Evolutionary conservation across 805 yeast genomes (phyloP).

Genomic region (Lipomyces anomalus): DNA sequence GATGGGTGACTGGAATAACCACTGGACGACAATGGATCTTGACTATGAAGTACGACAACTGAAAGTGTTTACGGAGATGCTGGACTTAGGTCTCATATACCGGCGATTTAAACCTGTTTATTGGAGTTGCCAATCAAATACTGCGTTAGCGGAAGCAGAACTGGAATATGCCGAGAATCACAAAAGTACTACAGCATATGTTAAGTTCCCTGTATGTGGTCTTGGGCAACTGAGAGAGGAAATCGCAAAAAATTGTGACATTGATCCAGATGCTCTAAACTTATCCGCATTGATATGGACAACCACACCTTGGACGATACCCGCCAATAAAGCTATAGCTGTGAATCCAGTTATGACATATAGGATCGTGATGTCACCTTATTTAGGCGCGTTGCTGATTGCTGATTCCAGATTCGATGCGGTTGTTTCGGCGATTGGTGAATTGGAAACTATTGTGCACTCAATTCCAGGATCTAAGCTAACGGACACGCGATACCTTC

Average conservation of each 20-base stretch:
- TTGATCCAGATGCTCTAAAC: slow-evolving; percentile 17
- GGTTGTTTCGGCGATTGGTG: slow-evolving; percentile 29
- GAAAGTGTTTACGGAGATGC: slow-evolving; percentile 57
- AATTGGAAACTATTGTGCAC: slow-evolving; percentile 12
- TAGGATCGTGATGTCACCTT: slow-evolving; percentile 39
- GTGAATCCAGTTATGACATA: slow-evolving; percentile 56
- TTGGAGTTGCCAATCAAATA: slow-evolving; percentile 92
- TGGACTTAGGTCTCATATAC: slow-evolving; percentile 60
- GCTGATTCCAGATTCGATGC: slow-evolving; percentile 45
- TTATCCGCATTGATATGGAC: slow-evolving; percentile 67
- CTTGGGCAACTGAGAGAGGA: neutral
- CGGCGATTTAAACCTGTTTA: slow-evolving; percentile 92
- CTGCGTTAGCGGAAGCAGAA: slow-evolving; percentile 96
- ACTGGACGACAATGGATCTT: slow-evolving; percentile 67
- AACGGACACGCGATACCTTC: slow-evolving; percentile 43
- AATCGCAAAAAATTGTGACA: neutral
- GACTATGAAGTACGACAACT: slow-evolving; percentile 73
- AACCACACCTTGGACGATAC: slow-evolving; percentile 96
- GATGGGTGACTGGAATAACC: slow-evolving; percentile 72
- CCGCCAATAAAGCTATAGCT: slow-evolving; percentile 79
- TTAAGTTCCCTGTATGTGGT: slow-evolving; percentile 54
- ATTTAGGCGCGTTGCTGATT: slow-evolving; percentile 49
- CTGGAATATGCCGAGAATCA: slow-evolving; percentile 76
- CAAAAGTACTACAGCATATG: slow-evolving; percentile 59
- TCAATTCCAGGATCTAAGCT: slow-evolving; percentile 42